Conservation (phyloP, 306 rosid genomes). For the Vigna angularis region DNA sequence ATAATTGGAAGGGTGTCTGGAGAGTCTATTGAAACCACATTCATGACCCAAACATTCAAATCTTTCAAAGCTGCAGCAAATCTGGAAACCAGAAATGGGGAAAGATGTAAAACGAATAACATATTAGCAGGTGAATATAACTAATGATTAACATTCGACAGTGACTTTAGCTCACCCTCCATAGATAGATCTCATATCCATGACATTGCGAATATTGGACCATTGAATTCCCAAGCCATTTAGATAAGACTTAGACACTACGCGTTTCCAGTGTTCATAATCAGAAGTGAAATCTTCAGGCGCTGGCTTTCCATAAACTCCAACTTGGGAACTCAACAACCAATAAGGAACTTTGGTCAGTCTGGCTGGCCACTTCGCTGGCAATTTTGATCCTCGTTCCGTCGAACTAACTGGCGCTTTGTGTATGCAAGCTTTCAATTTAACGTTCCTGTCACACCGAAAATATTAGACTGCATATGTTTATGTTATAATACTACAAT, state of each 20-base stretch:
- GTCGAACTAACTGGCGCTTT: conserved; percentile 66
- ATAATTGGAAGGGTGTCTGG: conserved; percentile 92
- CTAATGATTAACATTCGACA: conserved; percentile 29
- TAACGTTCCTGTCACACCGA: conserved; percentile 69
- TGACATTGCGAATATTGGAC: conserved; percentile 89
- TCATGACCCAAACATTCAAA: conserved; percentile 93
- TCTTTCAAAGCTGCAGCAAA: conserved; percentile 95
- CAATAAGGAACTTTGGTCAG: conserved; percentile 83
- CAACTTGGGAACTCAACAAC: conserved; percentile 85
- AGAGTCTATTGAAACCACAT: conserved; percentile 80
- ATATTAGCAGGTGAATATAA: conserved; percentile 33
- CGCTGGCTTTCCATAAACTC: conserved; percentile 96
- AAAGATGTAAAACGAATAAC: conserved; percentile 39
- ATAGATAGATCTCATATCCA: conserved; percentile 95
- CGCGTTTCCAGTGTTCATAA: conserved; percentile 84
- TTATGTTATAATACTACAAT: conserved; percentile 26
- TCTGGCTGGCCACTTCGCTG: conserved; percentile 89
- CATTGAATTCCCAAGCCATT: conserved; percentile 87
- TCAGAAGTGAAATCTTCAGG: conserved; percentile 91
- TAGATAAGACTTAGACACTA: conserved; percentile 79
- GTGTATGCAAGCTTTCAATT: conserved; percentile 92
- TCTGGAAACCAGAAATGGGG: conserved; percentile 56
- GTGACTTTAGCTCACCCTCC: conserved; percentile 82
- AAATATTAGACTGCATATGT: conserved; percentile 36
- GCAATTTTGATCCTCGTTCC: conserved; percentile 90